A percentile compares a stretch with the other conserved stretches of the same genome.
phyloP scores from a whole-genome alignment of 1,284 basidiomycete species.

The Pyrrhoderma noxium region DNA sequence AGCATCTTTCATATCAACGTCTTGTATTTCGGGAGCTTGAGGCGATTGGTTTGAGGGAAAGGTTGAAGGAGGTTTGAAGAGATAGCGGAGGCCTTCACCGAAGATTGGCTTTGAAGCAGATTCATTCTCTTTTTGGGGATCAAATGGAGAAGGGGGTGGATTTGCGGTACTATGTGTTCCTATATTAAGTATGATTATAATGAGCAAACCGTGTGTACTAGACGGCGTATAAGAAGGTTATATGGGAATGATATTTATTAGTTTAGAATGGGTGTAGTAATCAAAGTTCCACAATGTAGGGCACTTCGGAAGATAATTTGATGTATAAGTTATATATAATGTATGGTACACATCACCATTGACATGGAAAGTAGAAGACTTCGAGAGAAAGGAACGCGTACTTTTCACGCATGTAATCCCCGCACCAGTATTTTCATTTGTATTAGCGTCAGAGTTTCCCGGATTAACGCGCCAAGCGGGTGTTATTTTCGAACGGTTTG shows the following conservation, averaged over 20 bases:
- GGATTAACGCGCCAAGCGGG: slow-evolving; percentile 15
- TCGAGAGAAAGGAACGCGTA: background rate
- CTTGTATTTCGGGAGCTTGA: slow-evolving; percentile 11
- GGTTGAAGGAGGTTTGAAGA: slow-evolving; percentile 12
- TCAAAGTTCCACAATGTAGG: too few relatives aligned
- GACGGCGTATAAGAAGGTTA: too few relatives aligned
- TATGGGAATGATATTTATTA: too few relatives aligned
- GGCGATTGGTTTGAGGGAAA: slow-evolving; percentile 10
- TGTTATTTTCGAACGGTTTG: slow-evolving; percentile 13
- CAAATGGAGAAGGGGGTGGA: slow-evolving; percentile 17
- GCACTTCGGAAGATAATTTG: too few relatives aligned
- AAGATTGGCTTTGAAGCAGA: slow-evolving; percentile 9
- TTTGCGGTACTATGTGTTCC: slow-evolving; percentile 16
- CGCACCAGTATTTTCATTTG: slow-evolving; percentile 3
- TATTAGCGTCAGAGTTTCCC: background rate
- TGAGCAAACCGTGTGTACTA: too few relatives aligned
- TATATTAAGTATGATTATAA: background rate
- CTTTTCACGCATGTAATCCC: slow-evolving; percentile 9
- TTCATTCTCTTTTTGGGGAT: slow-evolving; percentile 13
- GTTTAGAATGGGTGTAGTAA: too few relatives aligned
- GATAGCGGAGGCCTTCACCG: slow-evolving; percentile 15
- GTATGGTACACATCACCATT: too few relatives aligned
- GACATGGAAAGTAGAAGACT: background rate
- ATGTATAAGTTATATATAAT: too few relatives aligned
- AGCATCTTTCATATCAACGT: slow-evolving; percentile 17